Conservation (phyloP, 257 asterid genomes). For the Plantago elongata region DNA sequence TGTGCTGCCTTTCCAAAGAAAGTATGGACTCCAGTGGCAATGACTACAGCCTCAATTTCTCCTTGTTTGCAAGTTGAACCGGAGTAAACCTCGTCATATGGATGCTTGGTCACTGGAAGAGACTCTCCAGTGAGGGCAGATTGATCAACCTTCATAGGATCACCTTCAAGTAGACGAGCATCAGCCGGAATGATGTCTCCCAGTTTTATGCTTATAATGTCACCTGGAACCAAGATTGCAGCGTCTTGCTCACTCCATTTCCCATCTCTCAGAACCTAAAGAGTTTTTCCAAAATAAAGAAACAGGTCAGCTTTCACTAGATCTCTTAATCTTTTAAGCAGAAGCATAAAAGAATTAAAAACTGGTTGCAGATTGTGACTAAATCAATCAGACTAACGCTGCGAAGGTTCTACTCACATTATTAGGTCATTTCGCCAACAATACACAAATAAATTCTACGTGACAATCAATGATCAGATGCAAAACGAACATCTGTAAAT, state of each 20-base stretch:
- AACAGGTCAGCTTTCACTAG: too few relatives aligned
- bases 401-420: too few relatives aligned
- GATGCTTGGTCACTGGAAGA: conserved; percentile 40
- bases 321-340: too few relatives aligned
- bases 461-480: not conserved
- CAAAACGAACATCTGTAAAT: not conserved
- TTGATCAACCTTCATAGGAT: conserved; percentile 46
- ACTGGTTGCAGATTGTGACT: too few relatives aligned
- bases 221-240: conserved; percentile 47
- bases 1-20: conserved; percentile 67
- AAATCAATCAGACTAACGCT: too few relatives aligned
- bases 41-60: conserved; percentile 56
- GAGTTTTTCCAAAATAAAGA: not conserved
- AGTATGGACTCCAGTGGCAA: conserved; percentile 61
- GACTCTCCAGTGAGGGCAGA: conserved; percentile 17
- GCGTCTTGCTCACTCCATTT: conserved; percentile 60
- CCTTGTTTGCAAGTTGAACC: conserved; percentile 68
- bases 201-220: conserved; percentile 34
- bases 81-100: conserved; percentile 54
- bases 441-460: too few relatives aligned
- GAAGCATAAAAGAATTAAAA: too few relatives aligned
- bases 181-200: conserved; percentile 63
- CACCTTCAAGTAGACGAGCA: conserved; percentile 70
- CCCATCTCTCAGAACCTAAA: conserved; percentile 52
- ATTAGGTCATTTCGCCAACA: too few relatives aligned